Evolutionary conservation across 768 basidiomycete genomes (phyloP), one percentile per base, ranked within the genome.

Genomic region (Sporobolomyces pararoseus): DNA sequence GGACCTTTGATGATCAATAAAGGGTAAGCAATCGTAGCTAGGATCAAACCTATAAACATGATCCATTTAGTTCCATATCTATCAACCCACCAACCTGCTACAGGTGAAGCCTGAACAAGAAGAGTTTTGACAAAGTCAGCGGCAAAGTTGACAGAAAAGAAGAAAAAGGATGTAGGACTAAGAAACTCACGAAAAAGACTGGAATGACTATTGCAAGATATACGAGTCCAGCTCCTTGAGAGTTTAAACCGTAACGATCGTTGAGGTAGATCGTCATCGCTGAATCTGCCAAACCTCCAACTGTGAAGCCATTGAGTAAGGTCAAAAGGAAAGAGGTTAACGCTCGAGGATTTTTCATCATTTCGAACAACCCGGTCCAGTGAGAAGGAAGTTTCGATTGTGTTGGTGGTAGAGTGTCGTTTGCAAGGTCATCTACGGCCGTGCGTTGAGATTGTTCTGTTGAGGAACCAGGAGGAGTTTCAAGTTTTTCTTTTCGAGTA

Each of bases 1-100:
- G 68, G 68, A 16, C 72, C 72, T 12, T 23, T 31, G 39, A 69
- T 63, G 64, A 66, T 59, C 23, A 73, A 53, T n/a, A 69, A 62
- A 0, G 72, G 63, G 29, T 50, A 73, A 0, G 55, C 61, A 25
- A 63, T 44, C 50, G 64, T 39, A 7, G 61, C 37, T 34, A 73
- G 37, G 2, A 37, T 5, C 7, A 69, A 14, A 14, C 72, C 72
- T 29, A 34, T 0, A 25, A 51, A n/a, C 32, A 50, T 53, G 50
- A 67, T 60, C 57, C 61, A 66, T 12, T 70, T 70, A 0, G 68
- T 63, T 4, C 72, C 72, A 47, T 54, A 61, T n/a, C n/a, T 17
- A 46, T 72, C 71, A 3, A 58, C 49, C 3, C n/a, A 32, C 66
- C 66, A 54, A 23, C 66, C 66, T 2, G 59, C 59, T 2, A n/a